Evolutionary conservation across 2,329 filamentous ascomycete genomes (phyloP).

Genomic region (Juglanconis juglandina): DNA sequence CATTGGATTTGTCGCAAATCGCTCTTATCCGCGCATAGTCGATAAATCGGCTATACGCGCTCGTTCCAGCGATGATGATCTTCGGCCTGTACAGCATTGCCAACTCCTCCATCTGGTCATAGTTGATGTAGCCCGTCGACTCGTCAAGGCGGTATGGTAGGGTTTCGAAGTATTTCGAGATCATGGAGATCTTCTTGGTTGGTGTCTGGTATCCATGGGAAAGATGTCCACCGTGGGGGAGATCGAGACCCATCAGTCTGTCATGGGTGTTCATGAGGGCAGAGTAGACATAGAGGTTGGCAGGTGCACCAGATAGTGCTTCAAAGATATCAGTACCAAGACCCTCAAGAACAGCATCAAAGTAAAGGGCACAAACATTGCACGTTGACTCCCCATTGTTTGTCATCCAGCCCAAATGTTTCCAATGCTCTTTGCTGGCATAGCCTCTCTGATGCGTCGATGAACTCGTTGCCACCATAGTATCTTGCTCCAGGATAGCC

Average conservation of each 20-base stretch:
- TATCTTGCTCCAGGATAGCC: conserved; percentile 95
- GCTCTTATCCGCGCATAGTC: conserved; percentile 91
- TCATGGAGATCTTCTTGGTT: conserved; percentile 90
- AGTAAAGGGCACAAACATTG: conserved; percentile 57
- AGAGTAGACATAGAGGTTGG: conserved; percentile 92
- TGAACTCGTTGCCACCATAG: conserved; percentile 95
- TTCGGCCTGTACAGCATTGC: conserved; percentile 90
- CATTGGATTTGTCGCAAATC: conserved; percentile 85
- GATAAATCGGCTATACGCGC: conserved; percentile 92
- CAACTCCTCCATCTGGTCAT: conserved; percentile 82
- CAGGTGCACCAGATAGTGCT: conserved; percentile 72
- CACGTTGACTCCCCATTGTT: conserved; percentile 96
- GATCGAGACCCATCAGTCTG: conserved; percentile 92
- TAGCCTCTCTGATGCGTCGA: conserved; percentile 82
- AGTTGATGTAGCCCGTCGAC: conserved; percentile 90
- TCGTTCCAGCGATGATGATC: conserved; percentile 90
- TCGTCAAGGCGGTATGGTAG: conserved; percentile 91
- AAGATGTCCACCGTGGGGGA: conserved; percentile 93
- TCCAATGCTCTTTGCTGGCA: conserved; percentile 89
- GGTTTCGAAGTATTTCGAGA: conserved; percentile 99
- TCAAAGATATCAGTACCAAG: conserved; percentile 15
- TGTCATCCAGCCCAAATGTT: conserved; percentile 76
- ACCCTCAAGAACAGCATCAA: neutral
- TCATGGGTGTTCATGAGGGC: conserved; percentile 91
- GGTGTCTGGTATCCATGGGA: conserved; percentile 97